Evolutionary conservation across 345 rosid species (phyloP).

Genomic region (Crucihimalaya himalaica): DNA sequence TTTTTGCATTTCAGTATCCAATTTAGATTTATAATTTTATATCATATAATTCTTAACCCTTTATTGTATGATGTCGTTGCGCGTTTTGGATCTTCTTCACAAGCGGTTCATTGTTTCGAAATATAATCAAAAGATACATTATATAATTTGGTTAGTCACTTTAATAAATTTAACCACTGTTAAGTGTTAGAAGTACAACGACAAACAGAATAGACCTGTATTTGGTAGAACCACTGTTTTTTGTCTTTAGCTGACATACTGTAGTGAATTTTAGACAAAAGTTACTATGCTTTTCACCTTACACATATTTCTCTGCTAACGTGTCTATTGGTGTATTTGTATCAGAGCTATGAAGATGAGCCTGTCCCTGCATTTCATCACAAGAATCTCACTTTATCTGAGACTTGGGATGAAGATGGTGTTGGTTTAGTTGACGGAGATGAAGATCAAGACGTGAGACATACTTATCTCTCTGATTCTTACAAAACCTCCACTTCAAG

Average conservation of each 20-base stretch:
- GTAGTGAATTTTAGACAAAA: conserved; percentile 20
- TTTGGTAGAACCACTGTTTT: conserved; percentile 34
- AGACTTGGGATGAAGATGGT: conserved; percentile 67
- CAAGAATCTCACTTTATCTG: conserved; percentile 59
- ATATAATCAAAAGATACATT: not conserved
- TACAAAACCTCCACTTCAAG: conserved; percentile 58
- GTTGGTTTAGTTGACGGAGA: conserved; percentile 51
- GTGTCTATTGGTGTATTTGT: conserved; percentile 13
- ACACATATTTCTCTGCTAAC: conserved; percentile 16
- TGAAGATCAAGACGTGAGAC: conserved; percentile 40
- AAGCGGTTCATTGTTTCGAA: not conserved
- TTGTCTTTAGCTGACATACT: conserved; percentile 29
- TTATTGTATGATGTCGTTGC: conserved; percentile 16
- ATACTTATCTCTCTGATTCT: conserved; percentile 53
- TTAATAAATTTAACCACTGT: conserved; percentile 24
- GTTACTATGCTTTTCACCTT: conserved; percentile 5
- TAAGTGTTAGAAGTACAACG: conserved; percentile 2
- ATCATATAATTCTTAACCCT: not conserved
- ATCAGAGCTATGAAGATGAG: conserved; percentile 90
- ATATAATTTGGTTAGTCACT: not conserved
- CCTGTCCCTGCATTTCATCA: conserved; percentile 52
- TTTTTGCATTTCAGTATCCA: conserved; percentile 5
- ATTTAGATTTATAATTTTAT: no score
- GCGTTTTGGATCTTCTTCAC: conserved; percentile 25
- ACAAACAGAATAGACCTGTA: conserved; percentile 39